Base-by-base conservation (phyloP, 106 monocot genomes). In the Allium cepa region DNA sequence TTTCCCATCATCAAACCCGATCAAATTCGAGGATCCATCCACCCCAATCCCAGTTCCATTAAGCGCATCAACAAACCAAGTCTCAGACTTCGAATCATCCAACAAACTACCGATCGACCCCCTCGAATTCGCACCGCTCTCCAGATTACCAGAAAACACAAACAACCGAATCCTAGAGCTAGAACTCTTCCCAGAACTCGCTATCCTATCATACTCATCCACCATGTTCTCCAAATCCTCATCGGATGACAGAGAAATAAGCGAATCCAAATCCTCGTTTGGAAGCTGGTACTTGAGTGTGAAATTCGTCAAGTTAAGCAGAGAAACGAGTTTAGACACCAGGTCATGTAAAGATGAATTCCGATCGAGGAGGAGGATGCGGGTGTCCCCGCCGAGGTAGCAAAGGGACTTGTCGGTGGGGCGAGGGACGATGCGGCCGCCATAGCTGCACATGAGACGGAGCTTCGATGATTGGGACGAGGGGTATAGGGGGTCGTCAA, bases 171-270 rank as follows among this genome's bases (percentile, higher is more conserved):
- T 73, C 10, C 94, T 75, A 2, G 80, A 79, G 22, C 80, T 65
- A 11, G 75, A 68, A 58, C 69, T 45, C 5, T 63, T 49, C 10
- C 78, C 56, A 50, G 58, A 18, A 52, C 59, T 7, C 49, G 84
- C 48, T 63, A 87, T 73, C 62, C 96, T 83, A 17, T 97, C 96
- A 75, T 88, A 87, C 82, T 97, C 96, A 12, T 97, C 96, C 78
- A 97, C 77, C 88, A 97, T 92, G 82, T 97, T 97, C 9, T 97
- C 96, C 62, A 92, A 86, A 66, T 97, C 96, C 75, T 97, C 96
- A 59, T 97, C 96, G 45, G 92, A 87, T 53, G 92, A 78, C 57
- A 97, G 76, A 36, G 96, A 92, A 74, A 97, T 92, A 11, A 97
- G 78, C 49, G 96, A 97, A 58, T 97, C 96, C 63, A 97, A 92